Conservation (phyloP, 441 rosid species). For the Manihot esculenta region DNA sequence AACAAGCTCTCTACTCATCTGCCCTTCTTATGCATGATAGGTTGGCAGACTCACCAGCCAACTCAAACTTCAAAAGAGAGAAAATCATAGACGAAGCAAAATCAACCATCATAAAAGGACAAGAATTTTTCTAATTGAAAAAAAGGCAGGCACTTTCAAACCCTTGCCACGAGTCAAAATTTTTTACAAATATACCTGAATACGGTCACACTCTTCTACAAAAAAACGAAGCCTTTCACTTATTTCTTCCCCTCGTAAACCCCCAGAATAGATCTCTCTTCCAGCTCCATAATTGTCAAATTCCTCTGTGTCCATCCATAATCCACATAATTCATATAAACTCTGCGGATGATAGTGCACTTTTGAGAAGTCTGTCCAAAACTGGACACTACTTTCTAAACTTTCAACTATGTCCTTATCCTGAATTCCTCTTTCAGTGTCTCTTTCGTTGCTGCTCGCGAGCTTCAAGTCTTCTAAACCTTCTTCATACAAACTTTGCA, state of each 20-base stretch:
- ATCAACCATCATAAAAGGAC: neutral
- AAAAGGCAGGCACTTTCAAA: neutral
- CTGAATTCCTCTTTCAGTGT: conserved; percentile 40
- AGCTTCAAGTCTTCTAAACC: conserved; percentile 30
- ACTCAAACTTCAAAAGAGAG: neutral
- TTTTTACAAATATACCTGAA: conserved; percentile 51
- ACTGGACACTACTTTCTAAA: conserved; percentile 64
- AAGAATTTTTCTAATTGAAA: neutral
- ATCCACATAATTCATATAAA: conserved; percentile 66
- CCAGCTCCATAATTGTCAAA: conserved; percentile 82
- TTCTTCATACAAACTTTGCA: conserved; percentile 72
- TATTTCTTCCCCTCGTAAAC: conserved; percentile 71
- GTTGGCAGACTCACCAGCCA: neutral
- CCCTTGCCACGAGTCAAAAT: neutral
- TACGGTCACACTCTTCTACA: conserved; percentile 87
- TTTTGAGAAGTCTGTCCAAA: conserved; percentile 93
- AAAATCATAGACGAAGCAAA: neutral
- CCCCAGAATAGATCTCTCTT: conserved; percentile 57
- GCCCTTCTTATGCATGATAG: neutral
- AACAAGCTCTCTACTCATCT: neutral
- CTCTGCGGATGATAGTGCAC: conserved; percentile 85
- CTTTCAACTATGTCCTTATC: conserved; percentile 67
- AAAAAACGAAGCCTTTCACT: conserved; percentile 78
- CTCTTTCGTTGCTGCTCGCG: conserved; percentile 25
- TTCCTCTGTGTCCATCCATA: conserved; percentile 53